phyloP scores from a whole-genome alignment of 495 filamentous ascomycete genomes.

The Neurospora sp. region DNA sequence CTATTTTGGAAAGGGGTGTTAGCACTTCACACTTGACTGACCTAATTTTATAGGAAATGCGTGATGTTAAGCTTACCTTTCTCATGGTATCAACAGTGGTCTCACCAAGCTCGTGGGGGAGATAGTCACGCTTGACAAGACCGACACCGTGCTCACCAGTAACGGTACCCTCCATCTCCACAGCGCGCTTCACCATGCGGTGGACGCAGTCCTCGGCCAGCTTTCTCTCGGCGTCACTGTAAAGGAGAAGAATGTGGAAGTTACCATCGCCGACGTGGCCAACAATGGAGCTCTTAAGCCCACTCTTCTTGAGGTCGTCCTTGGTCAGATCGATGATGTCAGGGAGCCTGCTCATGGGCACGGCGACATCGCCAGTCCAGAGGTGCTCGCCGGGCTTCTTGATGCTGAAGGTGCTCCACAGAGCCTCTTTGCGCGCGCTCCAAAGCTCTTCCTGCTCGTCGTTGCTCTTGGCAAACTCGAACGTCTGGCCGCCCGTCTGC shows the following conservation, averaged over 20 bases:
- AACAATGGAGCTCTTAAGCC: conserved; percentile 62
- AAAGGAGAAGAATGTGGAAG: conserved; percentile 70
- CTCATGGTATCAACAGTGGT: conserved; percentile 70
- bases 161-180: conserved; percentile 75
- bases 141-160: conserved; percentile 80
- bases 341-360: conserved; percentile 62
- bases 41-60: not conserved
- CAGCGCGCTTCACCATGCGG: conserved; percentile 73
- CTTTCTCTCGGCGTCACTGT: conserved; percentile 53
- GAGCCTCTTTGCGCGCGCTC: conserved; percentile 77
- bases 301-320: conserved; percentile 53
- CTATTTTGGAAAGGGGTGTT: conserved; percentile 8
- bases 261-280: conserved; percentile 81
- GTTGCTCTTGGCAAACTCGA: conserved; percentile 67
- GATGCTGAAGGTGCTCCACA: conserved; percentile 63
- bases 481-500: conserved; percentile 49
- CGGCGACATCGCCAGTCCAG: conserved; percentile 79
- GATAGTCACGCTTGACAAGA: conserved; percentile 71
- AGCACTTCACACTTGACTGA: conserved; percentile 2
- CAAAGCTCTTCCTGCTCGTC: conserved; percentile 69
- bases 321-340: conserved; percentile 75
- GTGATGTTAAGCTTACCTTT: conserved; percentile 40
- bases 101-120: conserved; percentile 62
- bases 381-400: conserved; percentile 51
- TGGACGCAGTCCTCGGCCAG: conserved; percentile 63